A percentile compares a stretch with the other conserved stretches of the same genome.
phyloP scores from a whole-genome alignment of 2,329 filamentous ascomycete species.

The Aspergillus puulaauensis region DNA sequence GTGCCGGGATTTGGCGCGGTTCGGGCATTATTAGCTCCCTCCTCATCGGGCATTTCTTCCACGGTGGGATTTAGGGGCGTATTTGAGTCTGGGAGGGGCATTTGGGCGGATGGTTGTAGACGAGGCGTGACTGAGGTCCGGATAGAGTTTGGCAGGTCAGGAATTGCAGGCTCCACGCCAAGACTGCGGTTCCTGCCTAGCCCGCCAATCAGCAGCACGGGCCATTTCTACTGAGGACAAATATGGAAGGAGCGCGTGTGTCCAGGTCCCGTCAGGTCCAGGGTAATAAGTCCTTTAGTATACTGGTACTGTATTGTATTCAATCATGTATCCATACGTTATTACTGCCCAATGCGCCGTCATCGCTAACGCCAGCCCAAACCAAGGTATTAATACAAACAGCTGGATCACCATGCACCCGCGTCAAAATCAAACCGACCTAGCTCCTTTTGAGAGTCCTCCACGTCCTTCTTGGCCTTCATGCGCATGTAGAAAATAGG shows the following conservation, averaged over 20 bases:
- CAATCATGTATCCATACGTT: constrained; percentile 3
- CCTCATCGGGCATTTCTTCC: constrained; percentile 16
- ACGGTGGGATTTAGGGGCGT: constrained; percentile 17
- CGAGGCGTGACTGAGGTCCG: constrained; percentile 5
- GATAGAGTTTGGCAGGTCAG: constrained; percentile 8
- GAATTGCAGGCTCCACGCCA: constrained; percentile 6
- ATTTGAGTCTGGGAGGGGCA: neutral
- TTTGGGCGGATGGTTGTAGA: constrained; percentile 6
- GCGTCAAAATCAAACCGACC: constrained; percentile 84
- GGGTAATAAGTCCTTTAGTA: neutral
- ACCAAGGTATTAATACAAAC: constrained; percentile 18
- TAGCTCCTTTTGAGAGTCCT: constrained; percentile 89
- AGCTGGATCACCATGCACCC: constrained; percentile 60
- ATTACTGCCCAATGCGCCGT: constrained; percentile 7
- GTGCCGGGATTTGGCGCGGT: neutral
- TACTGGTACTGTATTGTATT: neutral
- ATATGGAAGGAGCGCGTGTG: neutral
- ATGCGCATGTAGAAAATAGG: constrained; percentile 99
- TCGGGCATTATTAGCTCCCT: neutral
- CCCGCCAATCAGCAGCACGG: neutral
- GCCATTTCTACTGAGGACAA: neutral
- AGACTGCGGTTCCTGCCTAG: neutral
- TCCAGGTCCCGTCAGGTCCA: no score
- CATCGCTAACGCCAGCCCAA: neutral
- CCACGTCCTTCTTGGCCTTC: constrained; percentile 99